Base-by-base conservation (phyloP, 306 rosid species). In the Lathyrus oleraceus region DNA sequence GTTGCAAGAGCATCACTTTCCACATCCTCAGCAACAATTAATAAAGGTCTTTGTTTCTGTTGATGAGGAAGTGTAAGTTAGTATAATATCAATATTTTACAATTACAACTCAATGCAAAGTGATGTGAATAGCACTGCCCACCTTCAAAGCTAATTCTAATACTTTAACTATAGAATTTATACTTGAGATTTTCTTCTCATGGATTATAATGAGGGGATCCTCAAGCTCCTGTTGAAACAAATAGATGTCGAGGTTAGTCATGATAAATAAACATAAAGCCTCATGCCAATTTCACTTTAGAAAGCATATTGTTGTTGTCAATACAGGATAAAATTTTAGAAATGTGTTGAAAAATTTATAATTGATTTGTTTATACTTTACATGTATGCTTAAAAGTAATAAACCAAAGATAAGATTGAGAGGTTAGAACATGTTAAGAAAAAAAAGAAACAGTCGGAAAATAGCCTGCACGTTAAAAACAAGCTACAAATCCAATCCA, bases 1-100 rank as follows among this genome's bases (percentile, higher is more conserved):
- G 97, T 94, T 38, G 99, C 99, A 57, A 94, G 74, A 20, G 96
- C 97, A 36, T 94, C 99, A 74, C 96, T 91, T 82, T 94, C 99
- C 44, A 94, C 88, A 71, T 94, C 99, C 84, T 94, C 99, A 0
- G 99, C 74, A 7, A 94, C 92, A 73, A 94, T 94, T 66, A 94
- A 79, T 40, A 94, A 80, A 25, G 99, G 97, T 65, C 88, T 87
- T 88, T 94, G 99, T 66, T 71, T 88, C 99, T 94, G 89, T 68
- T 54, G 44, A 70, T 4, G 52, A 15, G 38, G 2, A 76, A 51
- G 35, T 48, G 54, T 78, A 70, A 56, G 63, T 43, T 54, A 45
- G 56, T 7, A 60, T 3, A 57, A 14, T 15, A 51, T 56, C 52
- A 47, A 35, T 59, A 72, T 52, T 69, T 32, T 42, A 35, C 56